Evolutionary conservation across 495 filamentous ascomycete species (phyloP).

Genomic region (Parmelia sp.): DNA sequence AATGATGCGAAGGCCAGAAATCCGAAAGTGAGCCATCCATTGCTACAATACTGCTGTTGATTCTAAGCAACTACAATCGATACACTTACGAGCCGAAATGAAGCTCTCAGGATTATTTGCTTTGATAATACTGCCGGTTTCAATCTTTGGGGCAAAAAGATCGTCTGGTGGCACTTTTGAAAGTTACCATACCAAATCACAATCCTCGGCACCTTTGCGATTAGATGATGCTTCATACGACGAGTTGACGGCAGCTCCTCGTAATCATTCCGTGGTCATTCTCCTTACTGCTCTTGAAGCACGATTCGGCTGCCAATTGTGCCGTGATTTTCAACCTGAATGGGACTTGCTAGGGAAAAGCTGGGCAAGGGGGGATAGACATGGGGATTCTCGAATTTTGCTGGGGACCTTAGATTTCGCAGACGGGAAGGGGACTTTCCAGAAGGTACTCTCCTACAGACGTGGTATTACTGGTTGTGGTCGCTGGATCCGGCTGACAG

Average conservation of each 20-base stretch:
- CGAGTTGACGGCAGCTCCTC: conserved; percentile 64
- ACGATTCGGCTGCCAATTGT: conserved; percentile 79
- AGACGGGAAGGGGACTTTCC: conserved; percentile 78
- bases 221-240: conserved; percentile 70
- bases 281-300: conserved; percentile 83
- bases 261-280: conserved; percentile 77
- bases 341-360: conserved; percentile 84
- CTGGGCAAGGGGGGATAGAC: conserved; percentile 77
- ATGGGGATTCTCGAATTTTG: conserved; percentile 62
- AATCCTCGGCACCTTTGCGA: conserved; percentile 60
- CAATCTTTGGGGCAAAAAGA: conserved; percentile 48
- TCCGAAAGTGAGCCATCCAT: background rate
- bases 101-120: conserved; percentile 48
- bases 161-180: conserved; percentile 53
- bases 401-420: conserved; percentile 86
- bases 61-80: no score
- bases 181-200: conserved; percentile 59
- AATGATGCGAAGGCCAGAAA: conserved; percentile 12
- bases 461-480: background rate
- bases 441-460: conserved; percentile 57
- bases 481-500: conserved; percentile 17
- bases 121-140: conserved; percentile 37
- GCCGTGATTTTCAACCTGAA: conserved; percentile 86
- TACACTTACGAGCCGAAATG: conserved; percentile 34
- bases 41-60: no score